Percentiles rank a stretch among this genome's conserved stretches.
Evolutionary conservation across 164 flowering plant genomes (phyloP).

Genomic region (Akebia trifoliata): DNA sequence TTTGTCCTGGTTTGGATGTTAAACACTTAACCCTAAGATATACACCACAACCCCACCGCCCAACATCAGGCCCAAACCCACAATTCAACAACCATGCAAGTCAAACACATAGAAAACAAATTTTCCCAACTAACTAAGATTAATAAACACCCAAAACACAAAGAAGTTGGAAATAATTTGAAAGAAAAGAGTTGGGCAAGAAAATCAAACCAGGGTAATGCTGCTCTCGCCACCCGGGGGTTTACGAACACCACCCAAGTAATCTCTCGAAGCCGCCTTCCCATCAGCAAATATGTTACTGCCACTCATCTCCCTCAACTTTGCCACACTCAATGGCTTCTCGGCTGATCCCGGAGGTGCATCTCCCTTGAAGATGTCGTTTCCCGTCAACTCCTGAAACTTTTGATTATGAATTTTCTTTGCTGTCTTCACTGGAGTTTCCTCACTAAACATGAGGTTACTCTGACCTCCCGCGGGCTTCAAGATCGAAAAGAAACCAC

Average conservation of each 20-base stretch:
- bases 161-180: background rate
- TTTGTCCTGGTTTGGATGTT: no score
- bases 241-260: slow-evolving; percentile 81
- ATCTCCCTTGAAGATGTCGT: slow-evolving; percentile 76
- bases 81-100: no score
- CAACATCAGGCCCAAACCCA: no score
- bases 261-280: slow-evolving; percentile 58
- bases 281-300: slow-evolving; percentile 82
- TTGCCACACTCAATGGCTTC: no score
- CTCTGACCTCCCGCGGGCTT: slow-evolving; percentile 63
- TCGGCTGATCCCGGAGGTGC: slow-evolving; percentile 61
- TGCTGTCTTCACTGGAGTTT: slow-evolving; percentile 58
- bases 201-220: slow-evolving; percentile 69
- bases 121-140: background rate
- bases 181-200: background rate
- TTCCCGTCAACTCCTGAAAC: slow-evolving; percentile 71
- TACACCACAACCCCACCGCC: no score
- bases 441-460: slow-evolving; percentile 49
- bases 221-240: slow-evolving; percentile 98
- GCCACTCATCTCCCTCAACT: no score
- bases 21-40: no score
- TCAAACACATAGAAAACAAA: no score
- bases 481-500: background rate
- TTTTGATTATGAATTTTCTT: slow-evolving; percentile 85
- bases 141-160: background rate